phyloP scores from a whole-genome alignment of 2,329 filamentous ascomycete species.

The Magnaporthiopsis poae region DNA sequence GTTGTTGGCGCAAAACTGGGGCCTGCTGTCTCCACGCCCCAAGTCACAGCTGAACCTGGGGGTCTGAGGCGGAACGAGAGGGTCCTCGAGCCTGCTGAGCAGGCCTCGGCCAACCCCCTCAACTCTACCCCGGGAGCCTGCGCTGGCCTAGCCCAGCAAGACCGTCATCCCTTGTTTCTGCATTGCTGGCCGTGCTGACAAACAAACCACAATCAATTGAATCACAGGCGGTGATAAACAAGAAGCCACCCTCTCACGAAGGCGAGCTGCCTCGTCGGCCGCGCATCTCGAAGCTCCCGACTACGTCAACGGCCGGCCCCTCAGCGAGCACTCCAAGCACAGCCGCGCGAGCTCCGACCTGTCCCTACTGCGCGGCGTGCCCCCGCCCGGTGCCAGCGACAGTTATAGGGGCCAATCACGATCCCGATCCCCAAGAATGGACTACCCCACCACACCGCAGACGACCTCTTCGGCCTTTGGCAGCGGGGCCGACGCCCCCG shows the following conservation, averaged over 20 bases:
- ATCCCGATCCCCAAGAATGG: conserved; percentile 33
- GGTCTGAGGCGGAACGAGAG: not conserved
- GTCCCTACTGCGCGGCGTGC: conserved; percentile 46
- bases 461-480: conserved; percentile 20
- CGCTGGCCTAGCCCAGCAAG: not conserved
- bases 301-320: conserved; percentile 37
- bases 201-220: conserved; percentile 4
- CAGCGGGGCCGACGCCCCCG: conserved; percentile 15
- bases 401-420: conserved; percentile 30
- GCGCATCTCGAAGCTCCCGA: conserved; percentile 50
- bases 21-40: not conserved
- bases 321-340: conserved; percentile 55
- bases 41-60: not conserved
- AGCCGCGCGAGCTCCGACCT: conserved; percentile 64
- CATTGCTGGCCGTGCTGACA: not conserved
- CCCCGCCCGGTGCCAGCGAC: conserved; percentile 29
- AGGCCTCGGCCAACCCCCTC: not conserved
- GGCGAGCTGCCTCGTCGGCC: conserved; percentile 53
- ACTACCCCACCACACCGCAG: conserved; percentile 27
- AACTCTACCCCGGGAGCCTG: not conserved
- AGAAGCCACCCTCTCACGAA: conserved; percentile 22
- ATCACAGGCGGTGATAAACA: conserved; percentile 4
- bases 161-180: not conserved
- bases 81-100: not conserved
- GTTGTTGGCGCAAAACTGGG: not conserved